Base-by-base conservation (phyloP, 352 stramenopile species). In the Phytophthora megakarya region DNA sequence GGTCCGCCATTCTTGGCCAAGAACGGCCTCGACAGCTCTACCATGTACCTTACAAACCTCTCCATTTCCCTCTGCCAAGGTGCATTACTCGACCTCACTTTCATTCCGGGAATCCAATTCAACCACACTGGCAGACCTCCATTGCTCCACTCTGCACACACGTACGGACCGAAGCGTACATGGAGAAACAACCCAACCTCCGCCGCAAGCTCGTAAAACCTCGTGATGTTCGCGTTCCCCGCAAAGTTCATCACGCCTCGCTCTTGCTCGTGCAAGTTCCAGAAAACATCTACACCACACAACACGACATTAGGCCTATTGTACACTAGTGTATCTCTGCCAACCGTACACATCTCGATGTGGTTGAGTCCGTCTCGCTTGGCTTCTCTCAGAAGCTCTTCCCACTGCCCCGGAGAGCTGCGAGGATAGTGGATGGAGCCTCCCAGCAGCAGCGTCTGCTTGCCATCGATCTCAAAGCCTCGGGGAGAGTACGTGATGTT, bases 351-450 rank as follows among this genome's bases (percentile, higher is more conserved):
- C 58, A 93, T 72, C 37, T 89, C 75, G 13, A 93, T 50, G 37
- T 88, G 75, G 56, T 93, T 93, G n/a, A 89, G 72, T 38, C 84
- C 80, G 56, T 91, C 84, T 52, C 80, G 70, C 59, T 88, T 88
- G 53, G 80, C 81, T 47, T 87, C 84, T 50, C 65, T 64, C 33
- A 93, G 56, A 30, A 89, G 37, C 37, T 82, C 58, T 47, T 81
- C 65, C 84, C 81, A 93, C 67, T 81, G 81, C 1, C 40, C 72
- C 0, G 61, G 59, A 32, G 78, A 80, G 51, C 75, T 89, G 18
- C 76, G 66, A 25, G 76, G 57, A 59, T 90, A 90, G 54, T 88
- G 78, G 38, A 92, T 84, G n/a, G 78, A 90, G 5, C 81, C 80
- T 35, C 84, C 81, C 3, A 92, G 61, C 23, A 92, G 64, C 39